Evolutionary conservation across 2,329 filamentous ascomycete species (phyloP).

Genomic region (Bipolaris sorokiniana): DNA sequence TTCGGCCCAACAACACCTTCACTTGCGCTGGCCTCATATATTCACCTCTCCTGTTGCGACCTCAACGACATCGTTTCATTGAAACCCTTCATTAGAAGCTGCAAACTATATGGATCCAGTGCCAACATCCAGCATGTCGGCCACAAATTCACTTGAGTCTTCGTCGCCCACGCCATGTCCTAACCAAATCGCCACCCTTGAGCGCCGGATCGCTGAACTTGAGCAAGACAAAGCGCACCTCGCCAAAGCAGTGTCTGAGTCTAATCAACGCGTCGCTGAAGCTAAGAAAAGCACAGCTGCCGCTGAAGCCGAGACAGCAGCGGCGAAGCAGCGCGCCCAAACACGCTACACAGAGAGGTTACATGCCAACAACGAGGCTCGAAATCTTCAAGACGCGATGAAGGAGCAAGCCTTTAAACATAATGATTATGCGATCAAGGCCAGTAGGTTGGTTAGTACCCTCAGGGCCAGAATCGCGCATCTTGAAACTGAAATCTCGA

Average conservation of each 20-base stretch:
- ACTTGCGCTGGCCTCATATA: too few species aligned
- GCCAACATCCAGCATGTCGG: background rate
- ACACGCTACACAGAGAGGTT: constrained; percentile 11
- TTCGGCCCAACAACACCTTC: background rate
- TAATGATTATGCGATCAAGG: background rate
- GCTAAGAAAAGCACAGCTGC: constrained; percentile 1
- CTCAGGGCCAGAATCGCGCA: background rate
- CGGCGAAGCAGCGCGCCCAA: constrained; percentile 11
- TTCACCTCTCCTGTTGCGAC: background rate
- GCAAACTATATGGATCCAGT: background rate
- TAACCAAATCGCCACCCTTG: background rate
- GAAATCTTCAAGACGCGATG: constrained; percentile 1
- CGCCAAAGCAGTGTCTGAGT: background rate
- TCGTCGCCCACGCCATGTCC: background rate
- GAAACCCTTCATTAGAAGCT: background rate
- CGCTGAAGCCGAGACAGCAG: background rate
- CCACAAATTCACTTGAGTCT: background rate
- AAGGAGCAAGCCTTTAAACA: background rate
- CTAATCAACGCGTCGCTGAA: background rate
- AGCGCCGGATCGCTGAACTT: background rate
- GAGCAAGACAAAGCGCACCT: background rate
- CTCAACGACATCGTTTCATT: too few species aligned
- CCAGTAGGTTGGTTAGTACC: background rate
- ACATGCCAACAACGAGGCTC: constrained; percentile 10
- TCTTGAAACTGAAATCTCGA: background rate